Conservation (phyloP, 495 filamentous ascomycete genomes). For the Penicillium verhagenii region DNA sequence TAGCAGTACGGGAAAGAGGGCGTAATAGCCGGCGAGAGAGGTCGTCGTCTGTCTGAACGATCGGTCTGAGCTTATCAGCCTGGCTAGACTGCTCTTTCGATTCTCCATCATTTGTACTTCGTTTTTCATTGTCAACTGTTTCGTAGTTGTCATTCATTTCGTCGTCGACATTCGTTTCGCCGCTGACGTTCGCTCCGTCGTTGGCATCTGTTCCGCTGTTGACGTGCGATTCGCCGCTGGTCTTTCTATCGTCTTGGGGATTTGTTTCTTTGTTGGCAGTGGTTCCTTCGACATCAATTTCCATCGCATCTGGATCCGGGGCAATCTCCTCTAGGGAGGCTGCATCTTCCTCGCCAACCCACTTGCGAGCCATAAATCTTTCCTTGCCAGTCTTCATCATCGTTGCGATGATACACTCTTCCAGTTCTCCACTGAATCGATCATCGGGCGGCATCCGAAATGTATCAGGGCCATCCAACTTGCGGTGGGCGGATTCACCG, state of each 20-base stretch:
- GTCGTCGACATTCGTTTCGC: too few species aligned
- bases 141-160: background rate
- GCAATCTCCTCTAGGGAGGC: background rate
- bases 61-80: slow-evolving; percentile 18
- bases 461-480: slow-evolving; percentile 48
- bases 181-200: too few species aligned
- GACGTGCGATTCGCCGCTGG: too few species aligned
- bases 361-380: slow-evolving; percentile 47
- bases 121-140: too few species aligned
- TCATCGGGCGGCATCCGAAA: slow-evolving; percentile 38
- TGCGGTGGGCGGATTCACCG: slow-evolving; percentile 41
- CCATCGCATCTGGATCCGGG: slow-evolving; percentile 3
- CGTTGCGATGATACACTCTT: slow-evolving; percentile 63
- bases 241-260: too few species aligned
- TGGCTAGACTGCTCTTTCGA: slow-evolving; percentile 3
- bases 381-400: slow-evolving; percentile 65
- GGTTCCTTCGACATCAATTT: background rate
- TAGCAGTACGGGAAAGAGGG: slow-evolving; percentile 62
- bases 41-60: slow-evolving; percentile 61
- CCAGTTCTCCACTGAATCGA: slow-evolving; percentile 56
- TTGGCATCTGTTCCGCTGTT: too few species aligned
- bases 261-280: background rate
- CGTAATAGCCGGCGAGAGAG: slow-evolving; percentile 56
- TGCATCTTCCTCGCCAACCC: slow-evolving; percentile 14
- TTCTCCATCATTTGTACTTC: slow-evolving; percentile 4